Percentiles rank a stretch among this genome's conserved stretches.
Evolutionary conservation across 192 early-diverging fungal genomes (phyloP).

Genomic region (Gryganskiella cystojenkinii): DNA sequence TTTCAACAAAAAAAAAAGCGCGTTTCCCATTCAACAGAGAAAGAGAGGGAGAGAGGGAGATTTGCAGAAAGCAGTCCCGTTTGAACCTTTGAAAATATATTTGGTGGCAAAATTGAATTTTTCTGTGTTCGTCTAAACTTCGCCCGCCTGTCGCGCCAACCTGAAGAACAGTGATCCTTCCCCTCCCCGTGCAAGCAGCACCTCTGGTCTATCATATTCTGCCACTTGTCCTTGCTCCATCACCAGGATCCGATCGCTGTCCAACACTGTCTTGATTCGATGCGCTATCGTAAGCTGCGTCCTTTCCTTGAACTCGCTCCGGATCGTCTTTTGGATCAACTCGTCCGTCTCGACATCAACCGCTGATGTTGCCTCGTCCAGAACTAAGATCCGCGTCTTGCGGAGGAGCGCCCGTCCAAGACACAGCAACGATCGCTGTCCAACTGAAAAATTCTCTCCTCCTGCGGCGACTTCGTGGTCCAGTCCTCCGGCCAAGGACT

Average conservation of each 20-base stretch:
- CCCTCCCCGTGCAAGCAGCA: constrained; percentile 62
- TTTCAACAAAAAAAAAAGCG: no score
- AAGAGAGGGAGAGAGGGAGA: no score
- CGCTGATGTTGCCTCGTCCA: constrained; percentile 61
- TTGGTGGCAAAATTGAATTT: background rate
- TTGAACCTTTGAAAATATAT: no score
- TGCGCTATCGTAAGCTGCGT: constrained; percentile 95
- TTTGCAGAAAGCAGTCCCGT: no score
- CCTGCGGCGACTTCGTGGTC: constrained; percentile 76
- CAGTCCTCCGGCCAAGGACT: constrained; percentile 68
- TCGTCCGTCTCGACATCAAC: constrained; percentile 90
- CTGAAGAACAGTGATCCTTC: constrained; percentile 69
- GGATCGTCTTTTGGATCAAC: constrained; percentile 89
- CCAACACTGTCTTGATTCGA: constrained; percentile 84
- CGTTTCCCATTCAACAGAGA: no score
- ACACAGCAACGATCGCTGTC: constrained; percentile 78
- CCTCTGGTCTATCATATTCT: constrained; percentile 83
- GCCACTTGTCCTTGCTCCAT: constrained; percentile 77
- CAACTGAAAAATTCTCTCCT: constrained; percentile 87
- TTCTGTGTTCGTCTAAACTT: constrained; percentile 12
- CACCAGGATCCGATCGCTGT: constrained; percentile 86
- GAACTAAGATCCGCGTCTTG: constrained; percentile 59
- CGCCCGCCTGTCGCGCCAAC: constrained; percentile 51
- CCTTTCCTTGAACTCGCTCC: constrained; percentile 73
- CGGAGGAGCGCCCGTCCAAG: constrained; percentile 77